Base-by-base conservation (phyloP, 768 basidiomycete genomes). In the Tephrocybe sp. region DNA sequence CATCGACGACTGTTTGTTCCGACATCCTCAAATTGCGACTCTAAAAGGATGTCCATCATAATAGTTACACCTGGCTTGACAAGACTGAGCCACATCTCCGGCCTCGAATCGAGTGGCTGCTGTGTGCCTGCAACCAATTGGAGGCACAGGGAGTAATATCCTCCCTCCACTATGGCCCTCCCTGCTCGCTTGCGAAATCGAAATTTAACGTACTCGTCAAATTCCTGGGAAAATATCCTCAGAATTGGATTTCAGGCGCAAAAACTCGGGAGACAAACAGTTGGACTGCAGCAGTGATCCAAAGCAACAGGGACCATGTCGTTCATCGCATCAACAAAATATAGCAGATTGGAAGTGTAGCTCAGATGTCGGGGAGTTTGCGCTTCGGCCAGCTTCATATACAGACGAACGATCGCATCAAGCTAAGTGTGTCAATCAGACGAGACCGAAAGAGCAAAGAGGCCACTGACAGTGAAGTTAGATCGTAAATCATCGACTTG, bases 151-250 rank as follows among this genome's bases (percentile, higher is more conserved):
- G 21, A 15, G 32, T 45, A 45, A 24, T 11, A 36, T 4, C 45
- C 45, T 33, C 32, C 4, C 21, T 45, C 45, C 8, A 45, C 45
- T 14, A 45, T 50, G 3, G 48, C 28, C 21, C 40, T 14, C 14
- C 48, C 48, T 11, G 42, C 28, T 6, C 45, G 45, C 32, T 50
- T 50, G 14, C 48, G 28, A n/a, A 50, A 50, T n/a, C 48, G 39
- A 34, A 50, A 50, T n/a, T 50, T 50, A 21, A 50, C 30, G 15
- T 50, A 50, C 12, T 50, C 40, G 23, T 50, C 42, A 38, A 50
- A 42, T 17, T 50, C 48, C 48, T 50, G 20, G n/a, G n/a, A 36
- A 7, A 10, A 36, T 36, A 4, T 4, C 15, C 7, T 12, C 7
- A 9, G 7, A n/a, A n/a, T 36, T 4, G 4, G 34, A 36, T 4